Evolutionary conservation across 371 early-diverging fungal species (phyloP), one percentile per base, ranked within the genome.

Genomic region (Mortierella sp.): DNA sequence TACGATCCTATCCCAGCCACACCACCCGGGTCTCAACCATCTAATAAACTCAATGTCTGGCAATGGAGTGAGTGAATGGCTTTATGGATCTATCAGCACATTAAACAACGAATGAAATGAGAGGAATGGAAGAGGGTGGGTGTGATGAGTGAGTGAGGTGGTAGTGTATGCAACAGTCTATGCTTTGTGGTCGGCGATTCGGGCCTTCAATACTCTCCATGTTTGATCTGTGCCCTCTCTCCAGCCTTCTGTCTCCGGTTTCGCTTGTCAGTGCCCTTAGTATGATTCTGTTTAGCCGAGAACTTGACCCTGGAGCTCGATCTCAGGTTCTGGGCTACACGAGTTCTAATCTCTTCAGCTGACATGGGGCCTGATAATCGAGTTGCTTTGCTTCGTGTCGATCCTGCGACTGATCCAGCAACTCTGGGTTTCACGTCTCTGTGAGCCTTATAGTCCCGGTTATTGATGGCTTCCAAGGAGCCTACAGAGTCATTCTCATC

Each of bases 221-320:
- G 16, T 53, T 74, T 68, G 54, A 74, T 46, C 43, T 68, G 65
- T 9, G 69, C 69, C 19, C 31, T 42, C 14, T 68, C 69, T 14
- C 61, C 64, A 8, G 69, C 69, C 41, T 50, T 51, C 27, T 41
- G 27, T 14, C 76, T 59, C 41, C 76, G 42, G 69, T 78, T 83
- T 52, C 89, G 84, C 64, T 87, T 88, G 52, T 83, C 86, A 27
- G 82, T 85, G 19, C 84, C 86, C 64, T 89, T 89, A 24, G 68
- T 74, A 50, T 84, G 82, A 63, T 86, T 87, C 43, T 81, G 79
- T 38, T 81, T 78, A 21, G 73, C 69, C 7, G 78, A 71, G 46
- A 68, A 72, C 47, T 80, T 70, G 54, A 72, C 64, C 42, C 73
- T 80, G 2, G 58, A 61, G 59, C 84, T 68, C 18, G 80, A 78